Percentiles rank a stretch among this genome's conserved stretches.
These are phyloP conservation scores for Lanmaoa rubissima DNA, from an alignment of 768 basidiomycete genomes.

Conservation along the genomic window DNA sequence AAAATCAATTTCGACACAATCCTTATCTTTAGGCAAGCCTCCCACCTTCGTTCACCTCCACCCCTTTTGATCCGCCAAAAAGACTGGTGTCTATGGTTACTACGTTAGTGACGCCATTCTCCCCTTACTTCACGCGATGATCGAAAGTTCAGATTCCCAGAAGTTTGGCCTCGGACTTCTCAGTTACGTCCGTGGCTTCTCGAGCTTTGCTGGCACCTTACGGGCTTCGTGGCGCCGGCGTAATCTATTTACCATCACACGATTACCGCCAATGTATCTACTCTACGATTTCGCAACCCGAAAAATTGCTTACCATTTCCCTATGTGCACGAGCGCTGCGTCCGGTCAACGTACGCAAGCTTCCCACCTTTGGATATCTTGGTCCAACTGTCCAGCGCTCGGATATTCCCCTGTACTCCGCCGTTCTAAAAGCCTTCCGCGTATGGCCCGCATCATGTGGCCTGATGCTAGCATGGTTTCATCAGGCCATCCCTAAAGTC, in stretches of 20 bases:
- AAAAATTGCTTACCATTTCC: constrained; percentile 14
- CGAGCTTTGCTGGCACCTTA: constrained; percentile 16
- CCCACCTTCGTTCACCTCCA: constrained; percentile 9
- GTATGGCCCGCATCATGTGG: constrained; percentile 22
- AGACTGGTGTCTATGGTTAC: constrained; percentile 7
- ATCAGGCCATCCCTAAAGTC: constrained; percentile 7
- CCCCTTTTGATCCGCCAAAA: constrained; percentile 21
- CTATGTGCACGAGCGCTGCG: constrained; percentile 12
- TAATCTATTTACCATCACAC: constrained; percentile 18
- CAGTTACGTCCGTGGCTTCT: constrained; percentile 35
- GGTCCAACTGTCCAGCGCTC: constrained; percentile 10
- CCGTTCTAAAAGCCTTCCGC: constrained; percentile 22
- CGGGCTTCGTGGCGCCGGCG: constrained; percentile 31
- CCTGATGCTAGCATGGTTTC: constrained; percentile 6
- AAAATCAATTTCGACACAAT: constrained; percentile 11
- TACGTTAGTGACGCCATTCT: constrained; percentile 16
- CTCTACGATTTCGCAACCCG: constrained; percentile 9
- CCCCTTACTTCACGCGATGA: constrained; percentile 22
- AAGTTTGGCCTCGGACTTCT: constrained; percentile 35
- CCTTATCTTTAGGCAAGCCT: constrained; percentile 22
- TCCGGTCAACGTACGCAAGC: constrained; percentile 19
- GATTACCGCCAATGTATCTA: constrained; percentile 22
- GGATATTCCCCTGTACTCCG: constrained; percentile 22
- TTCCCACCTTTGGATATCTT: constrained; percentile 23
- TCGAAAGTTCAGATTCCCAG: constrained; percentile 30